These are phyloP conservation scores for Leucocoprinus sp. DNA, from an alignment of 768 basidiomycete genomes.

Conservation along the genomic window DNA sequence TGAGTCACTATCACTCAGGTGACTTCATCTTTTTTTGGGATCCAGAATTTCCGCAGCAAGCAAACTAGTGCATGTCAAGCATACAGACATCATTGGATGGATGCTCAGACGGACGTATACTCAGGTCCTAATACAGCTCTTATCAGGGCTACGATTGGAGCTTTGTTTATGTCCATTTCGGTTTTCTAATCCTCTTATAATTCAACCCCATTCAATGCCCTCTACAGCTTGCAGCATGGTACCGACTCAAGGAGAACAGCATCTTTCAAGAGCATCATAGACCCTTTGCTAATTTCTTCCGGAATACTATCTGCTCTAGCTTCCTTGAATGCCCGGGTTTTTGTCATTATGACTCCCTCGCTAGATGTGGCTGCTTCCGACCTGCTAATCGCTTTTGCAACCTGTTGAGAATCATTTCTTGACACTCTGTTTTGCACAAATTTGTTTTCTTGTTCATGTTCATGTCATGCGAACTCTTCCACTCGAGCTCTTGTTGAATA, in stretches of 20 bases:
- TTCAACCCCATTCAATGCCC: conserved; percentile 7
- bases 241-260: conserved; percentile 5
- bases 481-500: conserved; percentile 5
- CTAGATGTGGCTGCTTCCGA: conserved; percentile 3
- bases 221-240: conserved; percentile 1
- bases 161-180: neutral
- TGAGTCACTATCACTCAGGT: no score
- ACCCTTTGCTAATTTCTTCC: conserved; percentile 4
- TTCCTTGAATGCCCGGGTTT: neutral
- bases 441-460: conserved; percentile 1
- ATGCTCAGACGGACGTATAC: no score
- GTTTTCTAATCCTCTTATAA: neutral
- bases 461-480: neutral
- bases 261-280: conserved; percentile 3
- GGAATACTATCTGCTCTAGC: neutral
- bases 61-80: no score
- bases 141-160: no score
- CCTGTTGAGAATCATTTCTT: neutral
- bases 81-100: no score
- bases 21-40: no score
- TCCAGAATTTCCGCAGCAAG: no score
- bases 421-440: neutral
- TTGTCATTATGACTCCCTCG: conserved; percentile 1
- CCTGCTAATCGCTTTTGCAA: conserved; percentile 4
- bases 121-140: no score